phyloP scores from a whole-genome alignment of 768 basidiomycete species.

The Pholiota molesta region DNA sequence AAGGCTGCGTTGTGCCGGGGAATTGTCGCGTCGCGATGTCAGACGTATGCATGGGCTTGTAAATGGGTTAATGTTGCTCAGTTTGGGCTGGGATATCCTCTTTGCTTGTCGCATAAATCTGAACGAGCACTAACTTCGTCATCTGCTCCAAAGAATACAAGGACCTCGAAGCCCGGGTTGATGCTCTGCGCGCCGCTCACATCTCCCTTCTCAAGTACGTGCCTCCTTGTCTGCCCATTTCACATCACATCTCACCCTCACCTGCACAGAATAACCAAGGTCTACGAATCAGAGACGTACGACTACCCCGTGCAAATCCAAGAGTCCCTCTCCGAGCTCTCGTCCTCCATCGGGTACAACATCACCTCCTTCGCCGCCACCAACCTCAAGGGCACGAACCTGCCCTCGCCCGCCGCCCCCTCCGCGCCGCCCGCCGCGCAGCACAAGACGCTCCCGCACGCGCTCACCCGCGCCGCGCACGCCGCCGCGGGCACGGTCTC shows the following conservation, averaged over 20 bases:
- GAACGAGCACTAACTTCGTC: neutral
- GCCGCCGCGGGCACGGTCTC: slow-evolving; percentile 55
- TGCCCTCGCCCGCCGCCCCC: slow-evolving; percentile 69
- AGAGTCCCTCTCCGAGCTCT: slow-evolving; percentile 39
- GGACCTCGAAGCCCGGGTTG: slow-evolving; percentile 92
- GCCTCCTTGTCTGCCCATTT: neutral
- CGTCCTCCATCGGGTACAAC: slow-evolving; percentile 59
- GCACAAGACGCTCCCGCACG: slow-evolving; percentile 98
- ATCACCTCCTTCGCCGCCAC: slow-evolving; percentile 84
- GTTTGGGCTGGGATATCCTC: neutral
- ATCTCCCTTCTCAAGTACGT: slow-evolving; percentile 75
- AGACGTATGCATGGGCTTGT: neutral
- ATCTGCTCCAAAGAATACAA: slow-evolving; percentile 76
- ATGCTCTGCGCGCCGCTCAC: slow-evolving; percentile 85
- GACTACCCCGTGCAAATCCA: slow-evolving; percentile 91
- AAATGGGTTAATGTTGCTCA: neutral
- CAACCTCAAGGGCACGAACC: slow-evolving; percentile 87
- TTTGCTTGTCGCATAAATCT: no score
- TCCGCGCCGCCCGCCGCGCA: slow-evolving; percentile 57
- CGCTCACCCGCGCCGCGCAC: slow-evolving; percentile 81
- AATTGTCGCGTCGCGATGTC: neutral
- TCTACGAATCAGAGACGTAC: slow-evolving; percentile 86
- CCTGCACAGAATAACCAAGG: slow-evolving; percentile 72
- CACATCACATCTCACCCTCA: neutral
- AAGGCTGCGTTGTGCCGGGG: neutral